Percentiles rank a stretch among this genome's conserved stretches.
phyloP scores from a whole-genome alignment of 805 yeast genomes.

The Saccharomycopsis malanga region DNA sequence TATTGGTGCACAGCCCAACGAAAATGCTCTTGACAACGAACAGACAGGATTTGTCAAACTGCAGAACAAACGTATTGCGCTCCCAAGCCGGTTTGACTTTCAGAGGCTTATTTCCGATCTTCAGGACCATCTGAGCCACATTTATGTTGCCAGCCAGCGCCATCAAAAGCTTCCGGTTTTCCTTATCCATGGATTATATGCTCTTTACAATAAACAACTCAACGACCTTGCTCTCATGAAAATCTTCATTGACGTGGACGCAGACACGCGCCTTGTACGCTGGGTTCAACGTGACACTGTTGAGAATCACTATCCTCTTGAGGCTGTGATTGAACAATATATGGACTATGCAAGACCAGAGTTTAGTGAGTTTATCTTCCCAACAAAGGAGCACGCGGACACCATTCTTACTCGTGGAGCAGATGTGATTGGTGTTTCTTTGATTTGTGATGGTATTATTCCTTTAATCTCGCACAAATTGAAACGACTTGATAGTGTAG shows the following conservation, averaged over 20 bases:
- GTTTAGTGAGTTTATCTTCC: conserved; percentile 55
- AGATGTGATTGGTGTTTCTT: conserved; percentile 44
- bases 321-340: conserved; percentile 36
- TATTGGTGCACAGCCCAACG: not conserved
- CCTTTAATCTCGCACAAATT: conserved; percentile 28
- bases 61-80: not conserved
- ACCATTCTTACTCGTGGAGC: conserved; percentile 68
- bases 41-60: not conserved
- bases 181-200: conserved; percentile 73
- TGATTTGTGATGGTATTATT: conserved; percentile 60
- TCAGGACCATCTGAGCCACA: not conserved
- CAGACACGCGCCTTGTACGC: conserved; percentile 77
- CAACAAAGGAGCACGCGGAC: conserved; percentile 70
- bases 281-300: conserved; percentile 38
- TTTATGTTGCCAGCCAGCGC: not conserved
- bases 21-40: not conserved
- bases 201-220: conserved; percentile 56
- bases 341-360: conserved; percentile 54
- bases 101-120: conserved; percentile 12
- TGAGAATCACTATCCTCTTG: conserved; percentile 24
- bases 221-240: conserved; percentile 53
- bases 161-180: conserved; percentile 26
- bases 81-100: conserved; percentile 17
- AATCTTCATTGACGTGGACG: conserved; percentile 76
- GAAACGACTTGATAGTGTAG: conserved; percentile 1